Evolutionary conservation across 495 filamentous ascomycete species (phyloP), one percentile per base, ranked within the genome.

Genomic region (Penicillium angulare): DNA sequence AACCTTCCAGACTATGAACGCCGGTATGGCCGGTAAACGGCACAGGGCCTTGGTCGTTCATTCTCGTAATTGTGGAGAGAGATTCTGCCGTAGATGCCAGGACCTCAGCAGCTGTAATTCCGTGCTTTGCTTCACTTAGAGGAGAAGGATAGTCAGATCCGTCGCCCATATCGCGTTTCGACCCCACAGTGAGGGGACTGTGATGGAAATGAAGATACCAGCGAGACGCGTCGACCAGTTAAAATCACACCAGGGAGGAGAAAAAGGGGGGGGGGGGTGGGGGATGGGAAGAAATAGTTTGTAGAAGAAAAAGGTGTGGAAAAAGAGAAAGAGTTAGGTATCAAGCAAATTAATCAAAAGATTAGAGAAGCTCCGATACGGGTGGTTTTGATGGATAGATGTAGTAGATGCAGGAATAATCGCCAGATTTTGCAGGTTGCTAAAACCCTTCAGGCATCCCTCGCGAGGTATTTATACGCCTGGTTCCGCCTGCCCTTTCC

Each of bases 121-220:
- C 71, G 53, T 62, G 57, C 26, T 67, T 59, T 65, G 66, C 74
- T 73, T 77, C 74, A 63, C 74, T 77, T 74, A 69, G 64, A 59
- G 74, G 74, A 62, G 72, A 76, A 59, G 74, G 74, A 65, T 77
- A 77, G 63, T 77, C 72, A 73, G 71, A 70, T 36, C 71, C 72
- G 71, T 75, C 72, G 50, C 74, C 74, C 74, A 77, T 77, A 64
- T 71, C 65, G 66, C 36, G n/a, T 40, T 52, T 47, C 33, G 58
- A 66, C 68, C 69, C 71, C 64, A 71, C 65, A 67, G 64, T 40
- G 59, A 61, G 56, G 61, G 56, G 44, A 33, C 50, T 22, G 46
- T 60, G 53, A 51, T 66, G 52, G 43, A 56, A 23, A 55, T 53
- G 48, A 47, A 52, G 58, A 59, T 55, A 64, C 61, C 58, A 48